phyloP scores from a whole-genome alignment of 2,329 filamentous ascomycete species.

The Achaetomium macrosporum region DNA sequence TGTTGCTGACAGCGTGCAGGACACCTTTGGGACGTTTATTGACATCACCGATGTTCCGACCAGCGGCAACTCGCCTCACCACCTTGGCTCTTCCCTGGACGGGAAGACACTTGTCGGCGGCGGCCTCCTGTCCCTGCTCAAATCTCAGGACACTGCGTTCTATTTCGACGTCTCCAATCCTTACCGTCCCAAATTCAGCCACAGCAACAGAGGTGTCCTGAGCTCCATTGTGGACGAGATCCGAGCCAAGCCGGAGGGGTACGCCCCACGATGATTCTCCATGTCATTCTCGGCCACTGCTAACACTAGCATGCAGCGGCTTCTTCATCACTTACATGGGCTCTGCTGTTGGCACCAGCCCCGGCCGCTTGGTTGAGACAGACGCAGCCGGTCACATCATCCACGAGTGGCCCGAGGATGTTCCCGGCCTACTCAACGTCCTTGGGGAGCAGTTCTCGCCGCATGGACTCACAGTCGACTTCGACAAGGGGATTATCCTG shows the following conservation, averaged over 20 bases:
- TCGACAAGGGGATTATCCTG: slow-evolving; percentile 49
- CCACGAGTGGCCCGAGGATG: slow-evolving; percentile 56
- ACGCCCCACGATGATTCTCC: too few relatives aligned
- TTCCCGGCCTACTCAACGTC: slow-evolving; percentile 48
- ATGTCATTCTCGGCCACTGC: too few relatives aligned
- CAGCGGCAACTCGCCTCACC: slow-evolving; percentile 56
- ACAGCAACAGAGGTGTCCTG: slow-evolving; percentile 55
- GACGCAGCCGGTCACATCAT: slow-evolving; percentile 55
- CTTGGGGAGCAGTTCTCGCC: slow-evolving; percentile 56
- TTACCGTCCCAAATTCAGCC: slow-evolving; percentile 52
- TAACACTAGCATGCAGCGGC: too few relatives aligned
- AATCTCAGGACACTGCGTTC: slow-evolving; percentile 55
- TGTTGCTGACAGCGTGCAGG: slow-evolving; percentile 28
- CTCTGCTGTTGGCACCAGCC: slow-evolving; percentile 51
- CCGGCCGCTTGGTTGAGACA: slow-evolving; percentile 56
- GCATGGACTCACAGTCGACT: slow-evolving; percentile 55
- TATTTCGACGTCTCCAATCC: slow-evolving; percentile 57
- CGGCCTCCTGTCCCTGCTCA: slow-evolving; percentile 52
- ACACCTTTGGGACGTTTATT: slow-evolving; percentile 56
- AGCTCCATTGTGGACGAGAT: slow-evolving; percentile 58
- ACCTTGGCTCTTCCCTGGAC: slow-evolving; percentile 48
- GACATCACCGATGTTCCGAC: slow-evolving; percentile 52
- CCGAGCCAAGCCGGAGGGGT: slow-evolving; percentile 57
- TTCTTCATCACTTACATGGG: slow-evolving; percentile 61
- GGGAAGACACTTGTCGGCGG: slow-evolving; percentile 54